Conservation (phyloP, 2,329 filamentous ascomycete species). For the Cladosporium sphaerospermum region DNA sequence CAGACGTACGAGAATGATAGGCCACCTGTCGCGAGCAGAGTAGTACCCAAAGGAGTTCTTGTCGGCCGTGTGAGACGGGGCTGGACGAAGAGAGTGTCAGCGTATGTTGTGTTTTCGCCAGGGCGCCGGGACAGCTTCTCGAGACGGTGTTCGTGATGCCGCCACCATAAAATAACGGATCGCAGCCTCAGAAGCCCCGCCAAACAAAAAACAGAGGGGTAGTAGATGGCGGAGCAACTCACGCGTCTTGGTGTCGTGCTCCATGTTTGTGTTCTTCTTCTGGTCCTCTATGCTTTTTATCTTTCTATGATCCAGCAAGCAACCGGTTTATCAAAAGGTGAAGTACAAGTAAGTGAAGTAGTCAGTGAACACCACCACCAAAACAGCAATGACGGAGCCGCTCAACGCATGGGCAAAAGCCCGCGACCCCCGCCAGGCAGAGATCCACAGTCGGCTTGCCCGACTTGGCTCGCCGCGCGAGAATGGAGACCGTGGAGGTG, state of each 20-base stretch:
- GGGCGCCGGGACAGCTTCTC: background rate
- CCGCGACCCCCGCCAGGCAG: too few species aligned
- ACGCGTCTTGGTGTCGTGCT: slow-evolving; percentile 70
- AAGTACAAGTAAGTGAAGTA: background rate
- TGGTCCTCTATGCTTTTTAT: too few species aligned
- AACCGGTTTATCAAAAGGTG: too few species aligned
- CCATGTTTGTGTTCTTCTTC: slow-evolving; percentile 45
- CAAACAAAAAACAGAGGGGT: background rate
- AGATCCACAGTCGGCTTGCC: too few species aligned
- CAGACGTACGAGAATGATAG: slow-evolving; percentile 71
- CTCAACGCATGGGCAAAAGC: too few species aligned
- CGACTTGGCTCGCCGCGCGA: too few species aligned
- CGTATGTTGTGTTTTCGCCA: background rate
- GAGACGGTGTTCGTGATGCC: background rate
- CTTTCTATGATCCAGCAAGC: too few species aligned
- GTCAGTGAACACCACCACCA: slow-evolving; percentile 2
- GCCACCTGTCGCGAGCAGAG: slow-evolving; percentile 85
- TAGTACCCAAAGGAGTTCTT: slow-evolving; percentile 78
- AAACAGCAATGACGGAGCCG: background rate
- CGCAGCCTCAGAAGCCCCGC: background rate
- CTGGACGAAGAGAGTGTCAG: slow-evolving; percentile 39
- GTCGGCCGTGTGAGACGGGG: slow-evolving; percentile 72
- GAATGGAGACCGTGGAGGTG: too few species aligned
- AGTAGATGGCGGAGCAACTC: slow-evolving; percentile 29
- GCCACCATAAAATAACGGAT: background rate